Base-by-base conservation (phyloP, 2,329 filamentous ascomycete genomes). In the Dactylellina haptotyla region DNA sequence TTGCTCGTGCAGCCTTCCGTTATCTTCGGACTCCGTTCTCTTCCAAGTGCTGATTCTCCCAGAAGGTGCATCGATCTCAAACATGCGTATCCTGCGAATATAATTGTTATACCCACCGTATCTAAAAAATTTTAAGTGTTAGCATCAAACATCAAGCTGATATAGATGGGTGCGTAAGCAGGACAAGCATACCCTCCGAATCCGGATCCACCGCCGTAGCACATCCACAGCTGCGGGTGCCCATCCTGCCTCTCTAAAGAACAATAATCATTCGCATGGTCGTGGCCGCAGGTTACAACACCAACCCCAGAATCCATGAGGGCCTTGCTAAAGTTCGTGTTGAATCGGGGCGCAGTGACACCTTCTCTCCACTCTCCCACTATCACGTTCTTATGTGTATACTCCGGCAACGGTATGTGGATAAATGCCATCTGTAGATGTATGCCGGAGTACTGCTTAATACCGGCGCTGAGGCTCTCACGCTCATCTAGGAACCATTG, bases 401-500 rank as follows among this genome's bases (percentile, higher is more conserved):
- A 97, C 80, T 99, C 95, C 0, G 95, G 93, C 2, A 99, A 83
- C 0, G 95, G 95, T 64, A 99, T 99, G 80, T 99, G 95, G 75
- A 99, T 96, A 80, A 99, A 99, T 0, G 95, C 92, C 80, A 98
- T 87, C 79, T 99, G 91, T 86, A 99, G 91, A 80, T 98, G 95
- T 57, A 93, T 90, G 79, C 95, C 91, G 0, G 90, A 92, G 81
- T 97, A 99, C 78, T 92, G 88, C 75, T 87, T 86, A 80, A 97
- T 93, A 72, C 87, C 87, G 78, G 89, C 88, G 82, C 92, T 92
- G 50, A 97, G 82, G 10, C 87, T 83, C 66, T 89, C 84, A 0
- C 91, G 89, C 0, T 91, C 96, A 75, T 87, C 86, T 76, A 88
- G 89, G 84, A 99, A 99, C 95, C 95, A 99, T 64, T 91, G 88